Conservation (phyloP, 805 yeast species). For the Saturnispora ahearnii region DNA sequence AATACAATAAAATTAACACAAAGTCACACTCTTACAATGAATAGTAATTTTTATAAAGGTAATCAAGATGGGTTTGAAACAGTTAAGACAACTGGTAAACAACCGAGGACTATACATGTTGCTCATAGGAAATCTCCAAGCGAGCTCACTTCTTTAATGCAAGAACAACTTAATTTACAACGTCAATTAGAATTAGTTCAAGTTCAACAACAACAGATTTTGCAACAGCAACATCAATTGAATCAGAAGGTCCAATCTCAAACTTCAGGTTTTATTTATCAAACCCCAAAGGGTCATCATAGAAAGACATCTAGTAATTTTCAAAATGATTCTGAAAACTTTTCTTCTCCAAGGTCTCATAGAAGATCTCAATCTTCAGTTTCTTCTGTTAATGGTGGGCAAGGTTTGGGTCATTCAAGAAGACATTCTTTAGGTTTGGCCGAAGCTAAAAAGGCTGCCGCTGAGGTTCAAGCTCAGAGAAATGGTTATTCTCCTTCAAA, state of each 20-base stretch:
- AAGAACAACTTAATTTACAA: slow-evolving; percentile 81
- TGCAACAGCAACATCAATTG: slow-evolving; percentile 55
- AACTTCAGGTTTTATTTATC: slow-evolving; percentile 17
- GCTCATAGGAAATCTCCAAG: slow-evolving; percentile 98
- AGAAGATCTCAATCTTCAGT: slow-evolving; percentile 39
- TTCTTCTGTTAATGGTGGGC: slow-evolving; percentile 20
- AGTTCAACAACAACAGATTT: slow-evolving; percentile 81
- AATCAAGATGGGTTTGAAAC: slow-evolving; percentile 13
- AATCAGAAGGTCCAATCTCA: slow-evolving; percentile 21
- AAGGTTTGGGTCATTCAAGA: slow-evolving; percentile 66
- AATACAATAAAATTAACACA: background rate
- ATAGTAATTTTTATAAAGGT: background rate
- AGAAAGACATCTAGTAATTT: slow-evolving; percentile 25
- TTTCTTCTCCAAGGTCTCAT: slow-evolving; percentile 27
- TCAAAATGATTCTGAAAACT: slow-evolving; percentile 10
- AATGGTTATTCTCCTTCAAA: slow-evolving; percentile 28
- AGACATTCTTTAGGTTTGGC: slow-evolving; percentile 86
- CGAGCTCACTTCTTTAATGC: slow-evolving; percentile 86
- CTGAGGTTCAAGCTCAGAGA: slow-evolving; percentile 74
- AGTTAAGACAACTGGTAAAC: slow-evolving; percentile 26
- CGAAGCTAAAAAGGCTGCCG: slow-evolving; percentile 97
- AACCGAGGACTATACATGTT: slow-evolving; percentile 65
- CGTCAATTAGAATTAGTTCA: slow-evolving; percentile 88
- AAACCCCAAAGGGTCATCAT: slow-evolving; percentile 25
- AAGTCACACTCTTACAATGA: too few species aligned